These are phyloP conservation scores for Botryotinia globosa DNA, from an alignment of 2,329 filamentous ascomycete genomes.

Conservation along the genomic window DNA sequence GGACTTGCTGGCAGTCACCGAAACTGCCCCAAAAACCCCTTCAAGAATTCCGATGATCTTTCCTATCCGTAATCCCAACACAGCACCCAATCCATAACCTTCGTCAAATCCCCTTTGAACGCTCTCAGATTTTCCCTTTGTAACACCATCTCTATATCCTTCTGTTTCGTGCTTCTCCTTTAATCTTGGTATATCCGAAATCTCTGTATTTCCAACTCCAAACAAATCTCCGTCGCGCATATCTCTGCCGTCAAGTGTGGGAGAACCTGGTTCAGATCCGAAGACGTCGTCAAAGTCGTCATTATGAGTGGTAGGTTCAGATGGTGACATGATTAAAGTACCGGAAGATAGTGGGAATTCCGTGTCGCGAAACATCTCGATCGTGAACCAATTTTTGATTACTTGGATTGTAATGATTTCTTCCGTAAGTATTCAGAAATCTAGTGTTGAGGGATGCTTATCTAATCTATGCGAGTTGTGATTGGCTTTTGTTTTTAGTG, in stretches of 20 bases:
- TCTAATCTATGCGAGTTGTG: slow-evolving; percentile 2
- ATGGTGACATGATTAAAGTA: background rate
- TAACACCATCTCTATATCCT: slow-evolving; percentile 87
- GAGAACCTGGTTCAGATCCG: slow-evolving; percentile 37
- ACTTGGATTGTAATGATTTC: background rate
- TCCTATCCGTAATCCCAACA: slow-evolving; percentile 72
- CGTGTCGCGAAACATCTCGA: slow-evolving; percentile 15
- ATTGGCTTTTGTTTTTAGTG: background rate
- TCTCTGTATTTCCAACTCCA: slow-evolving; percentile 29
- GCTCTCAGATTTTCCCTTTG: slow-evolving; percentile 68
- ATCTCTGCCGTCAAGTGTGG: slow-evolving; percentile 20
- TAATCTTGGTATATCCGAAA: slow-evolving; percentile 37
- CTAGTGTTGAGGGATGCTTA: slow-evolving; percentile 2
- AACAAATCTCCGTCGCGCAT: background rate
- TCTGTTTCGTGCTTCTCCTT: slow-evolving; percentile 53
- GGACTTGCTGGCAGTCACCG: slow-evolving; percentile 30
- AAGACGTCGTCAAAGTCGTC: slow-evolving; percentile 38
- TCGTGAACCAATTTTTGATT: background rate
- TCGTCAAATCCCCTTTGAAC: slow-evolving; percentile 91
- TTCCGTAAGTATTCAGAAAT: background rate
- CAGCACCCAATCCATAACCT: slow-evolving; percentile 80
- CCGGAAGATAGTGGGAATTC: slow-evolving; percentile 5
- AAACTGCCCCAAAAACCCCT: slow-evolving; percentile 56
- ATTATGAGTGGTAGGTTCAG: slow-evolving; percentile 22
- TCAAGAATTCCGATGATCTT: slow-evolving; percentile 75